These are phyloP conservation scores for Asterella californica DNA, from an alignment of 225 moss, liverwort and hornwort species.

Conservation along the genomic window DNA sequence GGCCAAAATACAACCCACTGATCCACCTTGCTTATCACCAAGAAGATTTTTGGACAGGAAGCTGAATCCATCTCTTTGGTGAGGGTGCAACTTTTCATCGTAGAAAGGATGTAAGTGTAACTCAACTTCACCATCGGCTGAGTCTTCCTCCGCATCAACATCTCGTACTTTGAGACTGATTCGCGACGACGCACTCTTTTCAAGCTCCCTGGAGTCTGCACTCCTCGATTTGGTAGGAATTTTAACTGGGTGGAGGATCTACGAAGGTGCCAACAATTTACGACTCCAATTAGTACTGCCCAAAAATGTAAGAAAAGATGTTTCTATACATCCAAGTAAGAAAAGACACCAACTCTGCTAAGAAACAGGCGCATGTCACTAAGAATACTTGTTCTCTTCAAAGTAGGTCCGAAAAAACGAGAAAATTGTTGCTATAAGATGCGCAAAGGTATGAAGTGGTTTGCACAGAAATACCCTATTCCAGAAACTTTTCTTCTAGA, in stretches of 20 bases:
- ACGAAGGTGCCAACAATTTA: not conserved
- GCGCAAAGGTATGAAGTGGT: not conserved
- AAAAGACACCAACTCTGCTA: not conserved
- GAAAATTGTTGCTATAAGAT: not conserved
- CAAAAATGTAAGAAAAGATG: too few relatives aligned
- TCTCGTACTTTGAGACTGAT: conserved; percentile 17
- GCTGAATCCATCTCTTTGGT: conserved; percentile 78
- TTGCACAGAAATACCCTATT: too few relatives aligned
- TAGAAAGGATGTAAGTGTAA: conserved; percentile 52
- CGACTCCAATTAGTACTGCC: not conserved
- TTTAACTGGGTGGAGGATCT: not conserved
- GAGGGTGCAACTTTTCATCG: conserved; percentile 55
- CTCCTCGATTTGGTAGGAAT: conserved; percentile 1
- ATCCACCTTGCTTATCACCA: conserved; percentile 44
- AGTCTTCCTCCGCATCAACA: not conserved
- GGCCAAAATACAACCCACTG: conserved; percentile 84
- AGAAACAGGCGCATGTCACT: not conserved
- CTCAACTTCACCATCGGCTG: not conserved
- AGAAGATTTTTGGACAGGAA: conserved; percentile 63
- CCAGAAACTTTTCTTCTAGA: too few relatives aligned
- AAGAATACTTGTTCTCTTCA: not conserved
- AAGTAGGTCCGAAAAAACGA: not conserved
- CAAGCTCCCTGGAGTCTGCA: conserved; percentile 9
- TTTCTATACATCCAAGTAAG: too few relatives aligned
- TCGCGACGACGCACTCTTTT: not conserved